Evolutionary conservation across 1,284 basidiomycete species (phyloP).

Genomic region (Microbotryum silenes-acaulis): DNA sequence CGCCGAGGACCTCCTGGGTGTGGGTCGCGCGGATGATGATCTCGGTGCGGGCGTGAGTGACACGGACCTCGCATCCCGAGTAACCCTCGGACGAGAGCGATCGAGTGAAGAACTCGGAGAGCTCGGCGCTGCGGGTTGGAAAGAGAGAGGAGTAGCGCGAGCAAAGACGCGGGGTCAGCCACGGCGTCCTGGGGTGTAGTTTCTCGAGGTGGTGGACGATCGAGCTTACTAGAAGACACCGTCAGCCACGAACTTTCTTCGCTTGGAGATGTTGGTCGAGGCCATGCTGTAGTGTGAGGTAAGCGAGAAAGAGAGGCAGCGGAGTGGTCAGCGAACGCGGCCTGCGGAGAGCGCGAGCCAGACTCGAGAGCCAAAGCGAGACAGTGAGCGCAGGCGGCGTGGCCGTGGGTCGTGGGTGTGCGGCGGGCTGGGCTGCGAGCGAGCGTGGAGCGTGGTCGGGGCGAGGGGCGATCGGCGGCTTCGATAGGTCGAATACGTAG

Average conservation of each 20-base stretch:
- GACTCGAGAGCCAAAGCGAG: neutral
- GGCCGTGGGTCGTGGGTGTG: too few species aligned
- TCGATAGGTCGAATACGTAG: too few species aligned
- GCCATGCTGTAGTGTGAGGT: constrained; percentile 12
- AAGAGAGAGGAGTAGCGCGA: neutral
- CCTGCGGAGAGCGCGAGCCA: neutral
- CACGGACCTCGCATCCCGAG: constrained; percentile 99
- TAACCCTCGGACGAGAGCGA: constrained; percentile 99
- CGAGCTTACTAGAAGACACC: constrained; percentile 33
- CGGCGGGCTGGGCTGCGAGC: too few species aligned
- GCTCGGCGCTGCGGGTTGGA: constrained; percentile 30
- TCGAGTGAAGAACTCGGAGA: constrained; percentile 57
- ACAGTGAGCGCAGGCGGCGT: neutral
- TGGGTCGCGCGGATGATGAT: constrained; percentile 99
- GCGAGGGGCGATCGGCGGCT: too few species aligned
- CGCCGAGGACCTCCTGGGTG: constrained; percentile 98
- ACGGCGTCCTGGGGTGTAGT: too few species aligned
- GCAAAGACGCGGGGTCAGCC: too few species aligned
- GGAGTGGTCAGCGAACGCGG: neutral
- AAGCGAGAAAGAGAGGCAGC: constrained; percentile 3
- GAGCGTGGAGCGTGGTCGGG: too few species aligned
- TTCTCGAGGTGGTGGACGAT: neutral
- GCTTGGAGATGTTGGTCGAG: constrained; percentile 30
- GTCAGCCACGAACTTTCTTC: constrained; percentile 27
- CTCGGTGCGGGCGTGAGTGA: constrained; percentile 98